Percentiles rank a stretch among this genome's conserved stretches.
Conservation (phyloP, 306 rosid genomes). For the Prunus mume region DNA sequence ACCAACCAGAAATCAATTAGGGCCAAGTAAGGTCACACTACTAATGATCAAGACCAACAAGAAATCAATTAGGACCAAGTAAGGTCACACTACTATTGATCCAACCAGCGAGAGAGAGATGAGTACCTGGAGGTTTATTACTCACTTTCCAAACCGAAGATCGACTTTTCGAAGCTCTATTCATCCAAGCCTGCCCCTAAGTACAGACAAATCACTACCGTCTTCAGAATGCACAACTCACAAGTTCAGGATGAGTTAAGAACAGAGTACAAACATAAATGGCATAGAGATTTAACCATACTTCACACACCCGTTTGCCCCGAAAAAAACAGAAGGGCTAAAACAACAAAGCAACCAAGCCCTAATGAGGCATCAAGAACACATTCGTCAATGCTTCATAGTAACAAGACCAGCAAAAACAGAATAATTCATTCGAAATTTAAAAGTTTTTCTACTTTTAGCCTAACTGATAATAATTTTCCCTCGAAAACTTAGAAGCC, state of each 20-base stretch:
- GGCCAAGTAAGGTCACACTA: too few relatives aligned
- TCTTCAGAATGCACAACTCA: slow-evolving; percentile 16
- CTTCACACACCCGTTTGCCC: background rate
- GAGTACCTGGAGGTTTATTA: slow-evolving; percentile 63
- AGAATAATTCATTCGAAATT: background rate
- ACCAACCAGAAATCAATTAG: too few relatives aligned
- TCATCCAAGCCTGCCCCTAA: slow-evolving; percentile 75
- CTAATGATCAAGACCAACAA: slow-evolving; percentile 1
- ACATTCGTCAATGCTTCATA: background rate
- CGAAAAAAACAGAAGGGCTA: background rate
- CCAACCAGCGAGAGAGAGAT: background rate
- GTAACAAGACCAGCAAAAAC: background rate
- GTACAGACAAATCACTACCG: background rate
- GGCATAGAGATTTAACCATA: slow-evolving; percentile 2
- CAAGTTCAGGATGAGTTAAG: background rate
- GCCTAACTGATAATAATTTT: too few relatives aligned
- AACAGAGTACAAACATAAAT: background rate
- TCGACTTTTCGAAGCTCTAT: slow-evolving; percentile 54
- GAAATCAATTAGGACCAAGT: slow-evolving; percentile 6
- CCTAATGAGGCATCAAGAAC: background rate
- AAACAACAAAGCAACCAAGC: background rate
- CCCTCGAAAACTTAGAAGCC: background rate
- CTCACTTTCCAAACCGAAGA: slow-evolving; percentile 51
- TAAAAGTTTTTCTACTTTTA: background rate
- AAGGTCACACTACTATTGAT: slow-evolving; percentile 13